Evolutionary conservation across 2,329 filamentous ascomycete genomes (phyloP).

Genomic region (Aspergillus cejpii): DNA sequence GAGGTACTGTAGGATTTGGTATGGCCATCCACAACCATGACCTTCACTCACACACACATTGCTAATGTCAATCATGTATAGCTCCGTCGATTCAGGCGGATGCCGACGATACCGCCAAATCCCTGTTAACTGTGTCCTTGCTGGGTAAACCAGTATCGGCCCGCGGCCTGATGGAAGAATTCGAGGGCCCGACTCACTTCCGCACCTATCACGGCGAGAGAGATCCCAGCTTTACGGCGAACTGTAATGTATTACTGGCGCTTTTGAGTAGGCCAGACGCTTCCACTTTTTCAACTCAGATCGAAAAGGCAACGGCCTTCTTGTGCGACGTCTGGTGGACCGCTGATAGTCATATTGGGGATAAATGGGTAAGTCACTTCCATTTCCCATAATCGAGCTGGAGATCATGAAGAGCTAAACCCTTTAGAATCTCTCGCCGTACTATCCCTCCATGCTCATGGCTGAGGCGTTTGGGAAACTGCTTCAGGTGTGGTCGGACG

Average conservation of each 20-base stretch:
- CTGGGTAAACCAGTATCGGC: slow-evolving; percentile 12
- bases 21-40: background rate
- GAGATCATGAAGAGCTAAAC: background rate
- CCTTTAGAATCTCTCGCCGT: slow-evolving; percentile 11
- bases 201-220: slow-evolving; percentile 27
- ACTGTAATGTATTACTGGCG: slow-evolving; percentile 32
- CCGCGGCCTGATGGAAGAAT: slow-evolving; percentile 20
- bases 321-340: slow-evolving; percentile 23
- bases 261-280: slow-evolving; percentile 21
- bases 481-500: slow-evolving; percentile 7
- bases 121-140: slow-evolving; percentile 11
- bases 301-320: slow-evolving; percentile 23
- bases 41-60: no score
- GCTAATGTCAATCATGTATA: background rate
- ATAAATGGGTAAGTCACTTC: slow-evolving; percentile 25
- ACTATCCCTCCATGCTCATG: slow-evolving; percentile 18
- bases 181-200: slow-evolving; percentile 28
- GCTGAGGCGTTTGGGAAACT: slow-evolving; percentile 11
- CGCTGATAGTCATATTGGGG: slow-evolving; percentile 16
- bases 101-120: slow-evolving; percentile 26
- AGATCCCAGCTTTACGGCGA: slow-evolving; percentile 30
- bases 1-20: background rate
- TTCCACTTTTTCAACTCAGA: slow-evolving; percentile 15
- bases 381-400: background rate
- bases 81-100: slow-evolving; percentile 13